A percentile compares a stretch with the other conserved stretches of the same genome.
Evolutionary conservation across 1,284 basidiomycete genomes (phyloP).

Genomic region (Schizopora paradoxa): DNA sequence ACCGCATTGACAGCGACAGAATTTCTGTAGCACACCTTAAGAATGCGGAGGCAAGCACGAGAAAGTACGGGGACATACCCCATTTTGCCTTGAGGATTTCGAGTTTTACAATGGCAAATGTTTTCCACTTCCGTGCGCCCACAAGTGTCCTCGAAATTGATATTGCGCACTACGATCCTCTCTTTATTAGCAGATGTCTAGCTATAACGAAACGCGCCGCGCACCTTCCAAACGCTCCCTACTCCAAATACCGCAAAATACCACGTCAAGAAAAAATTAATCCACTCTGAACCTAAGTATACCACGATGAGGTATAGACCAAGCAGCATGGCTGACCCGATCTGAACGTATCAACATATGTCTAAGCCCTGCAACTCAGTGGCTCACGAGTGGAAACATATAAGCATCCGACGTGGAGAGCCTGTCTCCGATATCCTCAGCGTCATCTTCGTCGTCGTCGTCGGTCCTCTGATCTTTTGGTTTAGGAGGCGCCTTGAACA

Average conservation of each 20-base stretch:
- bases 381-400: slow-evolving; percentile 67
- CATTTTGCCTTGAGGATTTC: slow-evolving; percentile 38
- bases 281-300: slow-evolving; percentile 78
- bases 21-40: slow-evolving; percentile 33
- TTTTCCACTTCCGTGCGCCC: slow-evolving; percentile 47
- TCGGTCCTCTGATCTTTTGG: slow-evolving; percentile 26
- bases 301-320: slow-evolving; percentile 68
- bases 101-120: slow-evolving; percentile 44
- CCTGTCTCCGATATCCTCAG: slow-evolving; percentile 46
- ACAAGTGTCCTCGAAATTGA: slow-evolving; percentile 42
- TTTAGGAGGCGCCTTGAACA: slow-evolving; percentile 20
- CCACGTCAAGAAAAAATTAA: slow-evolving; percentile 73
- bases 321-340: slow-evolving; percentile 61
- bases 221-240: slow-evolving; percentile 66
- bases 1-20: slow-evolving; percentile 48
- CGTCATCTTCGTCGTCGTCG: slow-evolving; percentile 40
- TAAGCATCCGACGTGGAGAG: slow-evolving; percentile 68
- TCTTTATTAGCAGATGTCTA: slow-evolving; percentile 12
- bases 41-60: slow-evolving; percentile 9
- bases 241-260: slow-evolving; percentile 69
- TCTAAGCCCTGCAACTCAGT: slow-evolving; percentile 9
- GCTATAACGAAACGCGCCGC: no score
- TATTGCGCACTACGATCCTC: slow-evolving; percentile 39
- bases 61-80: slow-evolving; percentile 31
- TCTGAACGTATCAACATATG: slow-evolving; percentile 31